Conservation (phyloP, 495 filamentous ascomycete genomes). For the Aspergillus carlsbadensis region DNA sequence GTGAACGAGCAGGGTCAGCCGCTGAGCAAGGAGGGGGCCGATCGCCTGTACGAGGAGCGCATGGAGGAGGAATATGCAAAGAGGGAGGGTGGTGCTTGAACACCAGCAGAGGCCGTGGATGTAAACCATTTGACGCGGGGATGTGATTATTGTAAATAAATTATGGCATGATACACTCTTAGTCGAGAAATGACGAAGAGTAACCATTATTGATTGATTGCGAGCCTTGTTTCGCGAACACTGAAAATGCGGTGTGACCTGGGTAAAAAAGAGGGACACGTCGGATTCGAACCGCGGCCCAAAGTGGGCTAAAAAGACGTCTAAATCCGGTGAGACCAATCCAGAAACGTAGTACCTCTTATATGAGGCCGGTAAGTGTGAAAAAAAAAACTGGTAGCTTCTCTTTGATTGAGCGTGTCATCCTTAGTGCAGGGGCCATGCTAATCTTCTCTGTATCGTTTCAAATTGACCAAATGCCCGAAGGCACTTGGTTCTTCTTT, state of each 20-base stretch:
- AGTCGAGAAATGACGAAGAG: background rate
- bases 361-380: conserved; percentile 20
- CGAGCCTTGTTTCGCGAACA: too few species aligned
- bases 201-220: background rate
- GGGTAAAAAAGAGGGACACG: conserved; percentile 2
- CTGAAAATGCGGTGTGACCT: too few species aligned
- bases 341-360: conserved; percentile 15
- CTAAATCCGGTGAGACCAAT: background rate
- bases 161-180: background rate
- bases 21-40: conserved; percentile 54
- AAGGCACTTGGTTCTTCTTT: conserved; percentile 44
- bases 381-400: conserved; percentile 79
- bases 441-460: conserved; percentile 95
- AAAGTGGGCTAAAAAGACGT: background rate
- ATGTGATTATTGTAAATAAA: background rate
- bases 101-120: background rate
- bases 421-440: conserved; percentile 99
- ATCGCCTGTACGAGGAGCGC: conserved; percentile 64
- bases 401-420: conserved; percentile 99
- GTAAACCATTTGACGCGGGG: background rate
- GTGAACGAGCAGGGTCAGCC: conserved; percentile 21
- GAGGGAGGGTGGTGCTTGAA: conserved; percentile 65
- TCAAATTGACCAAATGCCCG: conserved; percentile 82
- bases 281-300: conserved; percentile 10
- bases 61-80: conserved; percentile 82